A percentile compares a stretch with the other conserved stretches of the same genome.
phyloP scores from a whole-genome alignment of 2,329 filamentous ascomycete genomes.

The Zasmidium citrigriseum region DNA sequence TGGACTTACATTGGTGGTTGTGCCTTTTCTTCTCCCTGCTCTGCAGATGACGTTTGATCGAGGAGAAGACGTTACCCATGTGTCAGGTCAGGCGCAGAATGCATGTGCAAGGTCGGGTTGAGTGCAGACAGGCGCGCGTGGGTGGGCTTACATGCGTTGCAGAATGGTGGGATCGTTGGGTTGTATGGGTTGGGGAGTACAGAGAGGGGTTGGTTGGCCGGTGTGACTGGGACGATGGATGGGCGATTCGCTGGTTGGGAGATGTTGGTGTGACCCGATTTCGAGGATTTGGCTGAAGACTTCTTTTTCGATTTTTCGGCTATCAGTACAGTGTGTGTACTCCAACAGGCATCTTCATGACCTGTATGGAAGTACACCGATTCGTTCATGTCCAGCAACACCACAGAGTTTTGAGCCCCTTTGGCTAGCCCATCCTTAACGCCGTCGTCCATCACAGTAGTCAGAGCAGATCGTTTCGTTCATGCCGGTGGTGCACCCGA shows the following conservation, averaged over 20 bases:
- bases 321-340: too few species aligned
- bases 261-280: not conserved
- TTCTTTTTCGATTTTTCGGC: too few species aligned
- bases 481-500: conserved; percentile 1
- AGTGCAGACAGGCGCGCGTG: too few species aligned
- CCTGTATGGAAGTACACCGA: not conserved
- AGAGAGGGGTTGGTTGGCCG: not conserved
- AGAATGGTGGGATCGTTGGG: too few species aligned
- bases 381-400: not conserved
- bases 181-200: not conserved
- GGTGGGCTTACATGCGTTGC: too few species aligned
- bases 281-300: too few species aligned
- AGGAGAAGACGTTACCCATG: not conserved
- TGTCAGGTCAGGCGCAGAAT: not conserved
- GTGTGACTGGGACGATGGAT: conserved; percentile 1
- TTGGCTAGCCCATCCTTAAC: not conserved
- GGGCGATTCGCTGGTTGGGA: not conserved
- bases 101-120: not conserved
- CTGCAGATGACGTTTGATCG: not conserved
- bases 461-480: not conserved
- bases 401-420: not conserved
- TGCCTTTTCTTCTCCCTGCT: not conserved
- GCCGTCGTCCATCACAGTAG: not conserved
- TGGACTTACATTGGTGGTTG: too few species aligned
- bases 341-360: too few species aligned